phyloP scores from a whole-genome alignment of 257 asterid genomes.

The Nemophila menziesii region DNA sequence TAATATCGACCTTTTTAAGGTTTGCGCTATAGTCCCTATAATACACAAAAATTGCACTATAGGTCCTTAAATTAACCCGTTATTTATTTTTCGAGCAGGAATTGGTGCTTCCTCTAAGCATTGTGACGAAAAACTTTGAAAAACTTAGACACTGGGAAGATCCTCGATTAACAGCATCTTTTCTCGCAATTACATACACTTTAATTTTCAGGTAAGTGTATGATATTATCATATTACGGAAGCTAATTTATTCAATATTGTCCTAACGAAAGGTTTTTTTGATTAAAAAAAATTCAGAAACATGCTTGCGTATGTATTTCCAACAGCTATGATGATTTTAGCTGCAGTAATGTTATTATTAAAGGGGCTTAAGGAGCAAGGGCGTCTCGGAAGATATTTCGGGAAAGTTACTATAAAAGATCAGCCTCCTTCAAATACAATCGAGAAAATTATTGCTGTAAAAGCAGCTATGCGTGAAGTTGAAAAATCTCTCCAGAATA shows the following conservation, averaged over 20 bases:
- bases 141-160: conserved; percentile 83
- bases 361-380: conserved; percentile 95
- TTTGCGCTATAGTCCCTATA: too few relatives aligned
- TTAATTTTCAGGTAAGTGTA: conserved; percentile 60
- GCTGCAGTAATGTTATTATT: conserved; percentile 64
- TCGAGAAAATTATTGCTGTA: conserved; percentile 80
- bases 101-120: conserved; percentile 68
- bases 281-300: conserved; percentile 71
- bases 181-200: conserved; percentile 55
- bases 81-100: conserved; percentile 51
- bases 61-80: too few relatives aligned
- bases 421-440: conserved; percentile 90
- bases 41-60: too few relatives aligned
- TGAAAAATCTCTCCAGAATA: conserved; percentile 70
- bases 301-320: conserved; percentile 61
- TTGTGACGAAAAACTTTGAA: conserved; percentile 48
- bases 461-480: conserved; percentile 91
- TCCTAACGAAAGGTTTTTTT: conserved; percentile 8
- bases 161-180: conserved; percentile 72
- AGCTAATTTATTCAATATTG: neutral
- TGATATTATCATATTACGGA: neutral
- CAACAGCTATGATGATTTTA: conserved; percentile 59
- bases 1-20: conserved; percentile 94
- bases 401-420: conserved; percentile 84
- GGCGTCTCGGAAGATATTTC: conserved; percentile 86